These are phyloP conservation scores for Kondoa subrosea DNA, from an alignment of 768 basidiomycete genomes.

Conservation along the genomic window DNA sequence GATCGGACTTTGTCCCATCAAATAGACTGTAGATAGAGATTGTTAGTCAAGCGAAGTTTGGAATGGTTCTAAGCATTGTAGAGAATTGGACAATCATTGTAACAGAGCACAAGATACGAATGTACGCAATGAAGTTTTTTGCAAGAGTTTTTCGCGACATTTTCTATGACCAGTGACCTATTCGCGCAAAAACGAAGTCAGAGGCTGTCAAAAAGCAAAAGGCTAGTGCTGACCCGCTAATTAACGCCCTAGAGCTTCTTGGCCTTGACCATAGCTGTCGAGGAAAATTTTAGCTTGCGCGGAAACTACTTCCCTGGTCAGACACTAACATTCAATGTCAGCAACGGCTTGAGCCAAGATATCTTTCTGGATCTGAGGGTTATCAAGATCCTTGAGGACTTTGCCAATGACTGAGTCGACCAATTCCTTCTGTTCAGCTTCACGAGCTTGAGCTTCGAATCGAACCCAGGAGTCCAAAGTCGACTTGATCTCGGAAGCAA, in stretches of 20 bases:
- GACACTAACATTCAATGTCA: constrained; percentile 77
- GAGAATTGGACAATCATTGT: too few species aligned
- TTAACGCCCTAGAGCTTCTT: constrained; percentile 15
- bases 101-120: too few species aligned
- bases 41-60: too few species aligned
- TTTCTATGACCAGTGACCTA: too few species aligned
- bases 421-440: constrained; percentile 85
- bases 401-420: constrained; percentile 74
- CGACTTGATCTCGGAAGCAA: constrained; percentile 75
- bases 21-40: too few species aligned
- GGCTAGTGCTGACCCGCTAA: neutral
- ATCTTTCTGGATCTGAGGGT: constrained; percentile 77
- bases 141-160: too few species aligned
- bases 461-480: constrained; percentile 98
- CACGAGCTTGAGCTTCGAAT: constrained; percentile 89
- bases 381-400: constrained; percentile 62
- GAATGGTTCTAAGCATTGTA: too few species aligned
- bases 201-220: too few species aligned
- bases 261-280: constrained; percentile 17
- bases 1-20: too few species aligned
- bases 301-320: neutral
- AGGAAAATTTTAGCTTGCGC: neutral
- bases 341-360: constrained; percentile 59
- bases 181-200: too few species aligned
- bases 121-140: too few species aligned